Conservation (phyloP, 805 yeast species). For the Candida xyloterini region DNA sequence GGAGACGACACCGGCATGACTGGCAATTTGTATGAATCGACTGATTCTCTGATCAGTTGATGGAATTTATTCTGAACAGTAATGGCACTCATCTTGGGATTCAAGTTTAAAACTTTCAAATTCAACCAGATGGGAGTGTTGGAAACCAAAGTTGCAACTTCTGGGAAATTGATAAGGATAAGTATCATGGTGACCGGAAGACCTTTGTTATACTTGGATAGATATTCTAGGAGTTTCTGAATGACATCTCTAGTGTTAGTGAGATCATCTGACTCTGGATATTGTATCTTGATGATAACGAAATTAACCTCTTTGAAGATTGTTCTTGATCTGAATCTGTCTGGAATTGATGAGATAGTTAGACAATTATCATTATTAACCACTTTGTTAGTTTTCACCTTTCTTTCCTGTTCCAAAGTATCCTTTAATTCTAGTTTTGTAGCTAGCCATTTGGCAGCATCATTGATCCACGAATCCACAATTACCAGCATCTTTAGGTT, state of each 20-base stretch:
- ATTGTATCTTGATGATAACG: constrained; percentile 53
- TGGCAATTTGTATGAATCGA: constrained; percentile 2
- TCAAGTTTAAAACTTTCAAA: constrained; percentile 1
- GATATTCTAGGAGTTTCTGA: constrained; percentile 21
- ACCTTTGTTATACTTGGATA: constrained; percentile 13
- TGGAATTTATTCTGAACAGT: constrained; percentile 4
- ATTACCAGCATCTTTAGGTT: constrained; percentile 35
- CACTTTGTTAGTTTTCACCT: constrained; percentile 1
- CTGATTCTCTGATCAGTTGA: neutral
- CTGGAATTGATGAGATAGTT: constrained; percentile 42
- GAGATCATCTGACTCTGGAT: constrained; percentile 24
- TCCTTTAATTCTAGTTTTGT: constrained; percentile 28
- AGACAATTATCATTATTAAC: constrained; percentile 19
- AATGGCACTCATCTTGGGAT: constrained; percentile 2
- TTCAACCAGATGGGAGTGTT: constrained; percentile 10
- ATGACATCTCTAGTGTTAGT: constrained; percentile 19
- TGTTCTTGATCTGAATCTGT: constrained; percentile 34
- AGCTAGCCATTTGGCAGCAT: constrained; percentile 8
- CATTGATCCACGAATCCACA: constrained; percentile 46
- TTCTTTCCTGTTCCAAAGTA: constrained; percentile 26
- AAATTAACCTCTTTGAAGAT: constrained; percentile 41
- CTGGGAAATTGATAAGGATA: constrained; percentile 5
- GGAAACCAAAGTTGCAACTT: neutral
- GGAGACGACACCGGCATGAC: neutral
- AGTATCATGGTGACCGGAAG: constrained; percentile 16